These are phyloP conservation scores for Inosperma sp. DNA, from an alignment of 768 basidiomycete genomes.

Conservation along the genomic window DNA sequence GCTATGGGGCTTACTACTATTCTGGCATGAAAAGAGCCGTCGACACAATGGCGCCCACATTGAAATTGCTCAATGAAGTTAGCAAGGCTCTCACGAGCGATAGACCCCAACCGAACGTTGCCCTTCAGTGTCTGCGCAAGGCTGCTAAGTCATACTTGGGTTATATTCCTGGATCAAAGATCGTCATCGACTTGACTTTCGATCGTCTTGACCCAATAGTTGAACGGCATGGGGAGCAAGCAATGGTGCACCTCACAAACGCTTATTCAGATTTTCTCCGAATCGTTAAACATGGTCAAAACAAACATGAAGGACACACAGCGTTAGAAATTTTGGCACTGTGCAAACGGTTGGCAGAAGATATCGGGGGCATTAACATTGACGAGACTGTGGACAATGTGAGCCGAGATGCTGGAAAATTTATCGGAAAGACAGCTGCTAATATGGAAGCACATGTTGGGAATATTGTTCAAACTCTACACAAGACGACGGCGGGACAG, in stretches of 20 bases:
- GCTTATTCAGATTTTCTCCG: conserved; percentile 34
- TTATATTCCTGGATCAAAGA: conserved; percentile 35
- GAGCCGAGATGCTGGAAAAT: too few species aligned
- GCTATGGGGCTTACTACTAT: conserved; percentile 38
- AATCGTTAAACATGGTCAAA: conserved; percentile 16
- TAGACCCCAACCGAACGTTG: conserved; percentile 24
- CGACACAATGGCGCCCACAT: conserved; percentile 29
- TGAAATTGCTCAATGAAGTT: conserved; percentile 14
- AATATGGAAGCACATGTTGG: too few species aligned
- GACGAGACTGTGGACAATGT: too few species aligned
- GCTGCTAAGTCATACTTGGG: conserved; percentile 39
- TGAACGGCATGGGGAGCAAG: conserved; percentile 37
- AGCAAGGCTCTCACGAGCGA: conserved; percentile 20
- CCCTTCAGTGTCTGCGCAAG: conserved; percentile 35
- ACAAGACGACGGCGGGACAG: too few species aligned
- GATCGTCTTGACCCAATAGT: conserved; percentile 37
- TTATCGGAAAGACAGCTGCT: too few species aligned
- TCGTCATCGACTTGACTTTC: conserved; percentile 39
- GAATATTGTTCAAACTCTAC: too few species aligned
- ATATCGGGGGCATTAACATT: too few species aligned
- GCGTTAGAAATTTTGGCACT: conserved; percentile 11
- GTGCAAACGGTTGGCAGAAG: conserved; percentile 6
- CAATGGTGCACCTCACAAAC: conserved; percentile 31
- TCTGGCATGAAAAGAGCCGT: conserved; percentile 36
- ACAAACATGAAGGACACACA: conserved; percentile 11